These are phyloP conservation scores for Ogataea polymorpha DNA, from an alignment of 805 yeast genomes.

Conservation along the genomic window DNA sequence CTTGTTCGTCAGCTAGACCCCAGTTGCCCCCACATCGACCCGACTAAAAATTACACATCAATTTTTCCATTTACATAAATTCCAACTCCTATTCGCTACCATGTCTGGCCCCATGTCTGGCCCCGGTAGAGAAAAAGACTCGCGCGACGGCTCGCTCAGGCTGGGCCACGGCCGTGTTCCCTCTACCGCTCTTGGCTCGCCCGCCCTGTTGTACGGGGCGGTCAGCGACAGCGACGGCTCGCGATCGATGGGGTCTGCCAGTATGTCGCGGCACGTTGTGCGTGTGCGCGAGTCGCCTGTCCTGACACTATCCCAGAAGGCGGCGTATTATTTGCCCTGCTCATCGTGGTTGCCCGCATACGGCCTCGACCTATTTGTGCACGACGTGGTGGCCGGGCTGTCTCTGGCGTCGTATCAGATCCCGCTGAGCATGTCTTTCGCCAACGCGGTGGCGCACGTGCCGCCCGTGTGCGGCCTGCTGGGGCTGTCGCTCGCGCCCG, in stretches of 20 bases:
- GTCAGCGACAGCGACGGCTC: not conserved
- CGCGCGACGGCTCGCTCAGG: not conserved
- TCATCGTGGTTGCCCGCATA: constrained; percentile 65
- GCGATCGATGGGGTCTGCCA: not conserved
- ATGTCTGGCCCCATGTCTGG: constrained; percentile 7
- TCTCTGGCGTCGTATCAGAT: constrained; percentile 89
- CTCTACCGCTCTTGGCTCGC: not conserved
- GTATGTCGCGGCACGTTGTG: not conserved
- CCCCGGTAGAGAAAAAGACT: constrained; percentile 1
- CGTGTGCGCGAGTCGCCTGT: not conserved
- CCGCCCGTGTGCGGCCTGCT: constrained; percentile 79
- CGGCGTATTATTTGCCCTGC: constrained; percentile 67
- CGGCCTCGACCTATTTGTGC: constrained; percentile 34
- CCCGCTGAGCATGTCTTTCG: constrained; percentile 79
- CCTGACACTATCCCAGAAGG: constrained; percentile 20
- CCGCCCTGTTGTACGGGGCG: not conserved
- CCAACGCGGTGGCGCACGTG: constrained; percentile 78
- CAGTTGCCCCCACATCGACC: too few relatives aligned
- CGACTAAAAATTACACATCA: too few relatives aligned
- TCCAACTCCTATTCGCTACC: not conserved
- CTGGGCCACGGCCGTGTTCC: not conserved
- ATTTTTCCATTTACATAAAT: not conserved
- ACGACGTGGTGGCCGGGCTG: constrained; percentile 79
- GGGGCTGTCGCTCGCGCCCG: constrained; percentile 73
- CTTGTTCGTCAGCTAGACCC: too few relatives aligned